phyloP scores from a whole-genome alignment of 2,329 filamentous ascomycete species.

The Beauveria pseudobassiana region DNA sequence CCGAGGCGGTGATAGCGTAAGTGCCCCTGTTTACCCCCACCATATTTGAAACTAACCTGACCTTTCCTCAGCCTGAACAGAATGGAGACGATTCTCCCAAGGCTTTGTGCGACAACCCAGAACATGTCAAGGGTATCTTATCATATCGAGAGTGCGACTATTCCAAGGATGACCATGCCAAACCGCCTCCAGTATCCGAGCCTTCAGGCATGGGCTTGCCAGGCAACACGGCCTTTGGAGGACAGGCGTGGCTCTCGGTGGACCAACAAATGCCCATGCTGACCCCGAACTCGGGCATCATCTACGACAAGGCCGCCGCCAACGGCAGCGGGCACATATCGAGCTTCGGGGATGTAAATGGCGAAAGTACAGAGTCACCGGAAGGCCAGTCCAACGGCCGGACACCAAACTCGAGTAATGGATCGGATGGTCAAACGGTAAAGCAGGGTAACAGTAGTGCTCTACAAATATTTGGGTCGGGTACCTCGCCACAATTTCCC shows the following conservation, averaged over 20 bases:
- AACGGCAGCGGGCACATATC: constrained; percentile 21
- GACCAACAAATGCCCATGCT: constrained; percentile 32
- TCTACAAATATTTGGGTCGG: not conserved
- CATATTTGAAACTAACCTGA: not conserved
- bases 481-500: constrained; percentile 1
- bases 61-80: not conserved
- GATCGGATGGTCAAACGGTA: constrained; percentile 15
- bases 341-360: constrained; percentile 37
- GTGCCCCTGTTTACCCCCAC: constrained; percentile 14
- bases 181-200: constrained; percentile 19
- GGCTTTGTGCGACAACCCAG: constrained; percentile 27
- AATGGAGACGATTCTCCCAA: constrained; percentile 14
- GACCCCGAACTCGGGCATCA: constrained; percentile 26
- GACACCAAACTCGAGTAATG: constrained; percentile 50
- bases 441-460: not conserved
- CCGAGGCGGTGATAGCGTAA: constrained; percentile 44
- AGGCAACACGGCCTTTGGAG: constrained; percentile 19
- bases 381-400: constrained; percentile 46
- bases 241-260: constrained; percentile 30
- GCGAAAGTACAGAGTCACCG: constrained; percentile 41
- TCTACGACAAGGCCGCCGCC: constrained; percentile 27
- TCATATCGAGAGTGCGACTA: constrained; percentile 37
- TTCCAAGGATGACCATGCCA: constrained; percentile 35
- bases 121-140: constrained; percentile 34
- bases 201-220: constrained; percentile 6